phyloP scores from a whole-genome alignment of 2,329 filamentous ascomycete genomes.

The Colletotrichum neosansevieriae region DNA sequence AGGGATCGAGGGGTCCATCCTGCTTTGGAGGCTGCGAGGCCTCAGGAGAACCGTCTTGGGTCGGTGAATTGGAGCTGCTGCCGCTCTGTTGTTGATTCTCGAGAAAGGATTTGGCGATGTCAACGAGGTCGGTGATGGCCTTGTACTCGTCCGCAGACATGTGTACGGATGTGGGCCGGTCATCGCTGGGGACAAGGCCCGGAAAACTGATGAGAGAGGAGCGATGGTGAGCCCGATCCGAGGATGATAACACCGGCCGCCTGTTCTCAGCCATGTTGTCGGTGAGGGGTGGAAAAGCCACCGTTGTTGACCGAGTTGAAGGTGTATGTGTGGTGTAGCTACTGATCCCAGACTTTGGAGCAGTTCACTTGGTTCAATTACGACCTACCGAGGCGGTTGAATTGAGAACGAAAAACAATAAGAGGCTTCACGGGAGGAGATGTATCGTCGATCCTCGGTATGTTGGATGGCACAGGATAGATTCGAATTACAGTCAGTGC shows the following conservation, averaged over 20 bases:
- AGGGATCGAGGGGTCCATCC: constrained; percentile 57
- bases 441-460: neutral
- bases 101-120: constrained; percentile 27
- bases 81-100: constrained; percentile 18
- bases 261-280: neutral
- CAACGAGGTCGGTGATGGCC: constrained; percentile 34
- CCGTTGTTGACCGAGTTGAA: neutral
- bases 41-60: constrained; percentile 3
- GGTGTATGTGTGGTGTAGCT: neutral
- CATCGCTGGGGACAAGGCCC: neutral
- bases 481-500: neutral
- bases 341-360: neutral
- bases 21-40: constrained; percentile 16
- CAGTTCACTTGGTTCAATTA: neutral
- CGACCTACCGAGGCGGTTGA: neutral
- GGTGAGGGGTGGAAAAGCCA: neutral
- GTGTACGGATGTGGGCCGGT: constrained; percentile 21
- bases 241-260: neutral
- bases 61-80: neutral
- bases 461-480: neutral
- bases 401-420: neutral
- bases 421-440: neutral
- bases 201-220: constrained; percentile 26
- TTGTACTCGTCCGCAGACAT: constrained; percentile 36
- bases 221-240: constrained; percentile 3